Evolutionary conservation across 495 filamentous ascomycete genomes (phyloP).

Genomic region (Penicillium bialowiezense): DNA sequence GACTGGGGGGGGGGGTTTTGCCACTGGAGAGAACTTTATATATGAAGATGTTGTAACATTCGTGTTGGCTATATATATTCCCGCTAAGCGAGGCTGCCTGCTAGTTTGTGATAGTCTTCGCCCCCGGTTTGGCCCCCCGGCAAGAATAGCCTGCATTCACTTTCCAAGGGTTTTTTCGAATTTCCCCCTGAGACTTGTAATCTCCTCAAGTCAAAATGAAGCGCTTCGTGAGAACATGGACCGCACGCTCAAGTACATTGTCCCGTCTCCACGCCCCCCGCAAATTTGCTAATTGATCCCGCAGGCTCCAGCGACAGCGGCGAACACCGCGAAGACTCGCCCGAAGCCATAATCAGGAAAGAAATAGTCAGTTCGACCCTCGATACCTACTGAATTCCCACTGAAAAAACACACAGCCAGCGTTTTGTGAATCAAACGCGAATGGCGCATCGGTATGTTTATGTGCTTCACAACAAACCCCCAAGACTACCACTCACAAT

Average conservation of each 20-base stretch:
- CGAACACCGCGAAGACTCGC: constrained; percentile 38
- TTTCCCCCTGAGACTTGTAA: neutral
- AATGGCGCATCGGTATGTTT: constrained; percentile 40
- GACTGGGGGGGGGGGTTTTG: neutral
- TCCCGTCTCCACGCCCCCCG: constrained; percentile 9
- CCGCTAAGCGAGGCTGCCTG: neutral
- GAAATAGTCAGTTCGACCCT: constrained; percentile 45
- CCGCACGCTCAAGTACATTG: constrained; percentile 27
- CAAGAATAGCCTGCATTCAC: too few species aligned
- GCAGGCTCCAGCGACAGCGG: constrained; percentile 20
- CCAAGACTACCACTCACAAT: constrained; percentile 6
- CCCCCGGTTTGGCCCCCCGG: too few species aligned
- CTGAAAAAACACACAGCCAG: constrained; percentile 38
- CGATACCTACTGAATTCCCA: neutral
- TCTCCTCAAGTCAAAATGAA: constrained; percentile 8
- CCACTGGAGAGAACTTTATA: neutral
- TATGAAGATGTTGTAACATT: too few species aligned
- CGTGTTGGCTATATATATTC: too few species aligned
- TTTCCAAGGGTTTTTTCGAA: too few species aligned
- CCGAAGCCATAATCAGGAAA: constrained; percentile 43
- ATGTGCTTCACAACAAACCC: constrained; percentile 58
- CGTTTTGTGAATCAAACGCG: constrained; percentile 70
- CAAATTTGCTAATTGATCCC: constrained; percentile 1
- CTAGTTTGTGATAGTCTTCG: neutral
- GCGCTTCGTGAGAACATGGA: constrained; percentile 15